Evolutionary conservation across 1,139 yeast species (phyloP), one percentile per base, ranked within the genome.

Genomic region (Tardiomyces blankii): DNA sequence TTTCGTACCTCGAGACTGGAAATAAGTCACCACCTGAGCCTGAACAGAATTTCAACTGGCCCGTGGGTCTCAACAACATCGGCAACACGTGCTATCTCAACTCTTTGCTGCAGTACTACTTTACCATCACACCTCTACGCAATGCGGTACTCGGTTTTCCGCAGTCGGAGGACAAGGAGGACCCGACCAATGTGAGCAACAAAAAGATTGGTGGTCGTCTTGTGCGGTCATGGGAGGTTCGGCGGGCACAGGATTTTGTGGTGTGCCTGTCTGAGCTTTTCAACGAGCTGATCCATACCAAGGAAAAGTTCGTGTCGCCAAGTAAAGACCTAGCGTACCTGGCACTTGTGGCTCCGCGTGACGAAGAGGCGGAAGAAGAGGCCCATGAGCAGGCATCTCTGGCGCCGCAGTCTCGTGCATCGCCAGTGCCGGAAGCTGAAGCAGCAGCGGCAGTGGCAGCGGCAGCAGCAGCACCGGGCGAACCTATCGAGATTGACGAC

Each of bases 21-120:
- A 42, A 46, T 4, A 43, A 50, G 18, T 45, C 49, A 25, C 44
- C 46, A 7, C 18, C 44, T 5, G 40, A 13, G 19, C 9, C 16
- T 41, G 30, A 42, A 19, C 46, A 14, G 41, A 45, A 42, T 0
- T 80, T 75, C 38, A 75, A 78, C 44, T 79, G 88, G 78, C 97
- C 97, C 0, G 86, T 88, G 5, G 98, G 97, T 0, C 72, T 91
- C 58, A 86, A 83, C 62, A 91, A 91, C 59, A 88, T 88, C 54
- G 97, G 98, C 32, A 91, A 91, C 60, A 89, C 98, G 0, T 91
- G 98, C 63, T 91, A 91, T 55, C 71, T 91, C 59, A 91, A 91
- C 60, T 88, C 96, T 0, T 70, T 91, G 45, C 67, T 91, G 32
- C 98, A 91, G 59, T 91, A 82, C 57, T 89, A 87, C 61, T 91